Evolutionary conservation across 371 early-diverging fungal species (phyloP).

Genomic region (Actinomucor elegans): DNA sequence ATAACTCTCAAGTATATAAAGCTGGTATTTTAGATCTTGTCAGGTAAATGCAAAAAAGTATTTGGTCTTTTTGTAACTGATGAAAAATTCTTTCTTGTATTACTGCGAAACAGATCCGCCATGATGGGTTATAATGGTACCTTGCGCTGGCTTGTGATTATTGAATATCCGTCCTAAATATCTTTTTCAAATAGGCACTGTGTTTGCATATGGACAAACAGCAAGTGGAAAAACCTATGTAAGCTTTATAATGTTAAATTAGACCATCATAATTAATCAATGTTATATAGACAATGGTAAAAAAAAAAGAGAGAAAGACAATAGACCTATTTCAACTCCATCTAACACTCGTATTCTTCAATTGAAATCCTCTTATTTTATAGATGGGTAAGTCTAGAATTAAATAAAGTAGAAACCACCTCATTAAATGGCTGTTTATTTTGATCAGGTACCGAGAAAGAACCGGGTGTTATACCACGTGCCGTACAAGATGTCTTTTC

Average conservation of each 20-base stretch:
- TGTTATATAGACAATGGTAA: slow-evolving; percentile 44
- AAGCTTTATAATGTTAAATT: slow-evolving; percentile 9
- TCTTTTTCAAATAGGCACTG: slow-evolving; percentile 54
- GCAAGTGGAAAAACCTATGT: slow-evolving; percentile 94
- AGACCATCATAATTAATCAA: background rate
- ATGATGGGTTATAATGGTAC: slow-evolving; percentile 68
- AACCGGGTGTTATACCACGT: slow-evolving; percentile 53
- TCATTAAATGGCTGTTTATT: slow-evolving; percentile 34
- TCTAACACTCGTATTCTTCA: too few species aligned
- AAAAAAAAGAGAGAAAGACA: background rate
- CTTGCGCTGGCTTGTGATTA: too few species aligned
- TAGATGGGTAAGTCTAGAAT: slow-evolving; percentile 25
- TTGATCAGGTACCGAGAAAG: slow-evolving; percentile 37
- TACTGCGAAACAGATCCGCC: slow-evolving; percentile 13
- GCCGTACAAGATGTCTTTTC: slow-evolving; percentile 50
- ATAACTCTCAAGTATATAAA: slow-evolving; percentile 29
- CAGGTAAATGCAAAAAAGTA: slow-evolving; percentile 21
- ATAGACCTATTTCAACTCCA: too few species aligned
- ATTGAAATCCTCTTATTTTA: too few species aligned
- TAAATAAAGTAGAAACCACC: too few species aligned
- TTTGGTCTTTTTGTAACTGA: too few species aligned
- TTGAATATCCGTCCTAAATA: too few species aligned
- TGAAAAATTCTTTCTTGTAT: background rate
- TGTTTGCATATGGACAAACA: slow-evolving; percentile 97
- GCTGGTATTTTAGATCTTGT: slow-evolving; percentile 33